Conservation (phyloP, 371 early-diverging fungal species). For the Syncephalastrum contaminatum region DNA sequence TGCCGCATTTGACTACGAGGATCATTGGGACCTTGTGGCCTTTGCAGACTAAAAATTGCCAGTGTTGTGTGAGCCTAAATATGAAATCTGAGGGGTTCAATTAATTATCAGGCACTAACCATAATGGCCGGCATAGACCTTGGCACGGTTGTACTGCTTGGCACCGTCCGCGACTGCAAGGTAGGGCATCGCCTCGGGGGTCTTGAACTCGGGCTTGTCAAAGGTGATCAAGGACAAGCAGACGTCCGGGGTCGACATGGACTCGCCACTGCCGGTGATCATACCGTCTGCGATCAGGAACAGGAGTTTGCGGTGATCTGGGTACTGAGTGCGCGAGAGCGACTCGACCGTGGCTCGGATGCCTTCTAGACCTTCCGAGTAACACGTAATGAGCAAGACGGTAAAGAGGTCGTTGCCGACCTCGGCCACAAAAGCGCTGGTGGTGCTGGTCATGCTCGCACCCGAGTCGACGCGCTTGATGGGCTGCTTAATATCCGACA, state of each 20-base stretch:
- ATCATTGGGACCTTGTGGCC: constrained; percentile 67
- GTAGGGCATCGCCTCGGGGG: constrained; percentile 70
- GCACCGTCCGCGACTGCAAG: constrained; percentile 84
- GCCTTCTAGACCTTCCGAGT: constrained; percentile 88
- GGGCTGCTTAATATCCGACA: constrained; percentile 24
- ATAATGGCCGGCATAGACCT: constrained; percentile 92
- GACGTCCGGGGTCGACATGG: constrained; percentile 76
- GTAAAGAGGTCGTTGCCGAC: constrained; percentile 53
- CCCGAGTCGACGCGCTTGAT: constrained; percentile 17
- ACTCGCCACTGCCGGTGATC: constrained; percentile 80
- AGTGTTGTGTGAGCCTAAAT: constrained; percentile 23
- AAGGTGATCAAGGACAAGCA: constrained; percentile 61
- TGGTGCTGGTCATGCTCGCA: constrained; percentile 7
- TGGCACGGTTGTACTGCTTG: constrained; percentile 85
- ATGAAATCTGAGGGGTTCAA: neutral
- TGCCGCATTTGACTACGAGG: constrained; percentile 84
- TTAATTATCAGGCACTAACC: constrained; percentile 17
- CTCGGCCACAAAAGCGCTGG: constrained; percentile 10
- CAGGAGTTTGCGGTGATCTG: constrained; percentile 87
- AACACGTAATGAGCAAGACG: constrained; percentile 80
- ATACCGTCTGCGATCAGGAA: constrained; percentile 90
- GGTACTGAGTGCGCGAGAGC: constrained; percentile 82
- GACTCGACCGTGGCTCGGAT: constrained; percentile 91
- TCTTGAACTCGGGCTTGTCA: constrained; percentile 52
- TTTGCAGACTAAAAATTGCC: constrained; percentile 37